Base-by-base conservation (phyloP, 306 rosid species). In the Glycine latifolia region DNA sequence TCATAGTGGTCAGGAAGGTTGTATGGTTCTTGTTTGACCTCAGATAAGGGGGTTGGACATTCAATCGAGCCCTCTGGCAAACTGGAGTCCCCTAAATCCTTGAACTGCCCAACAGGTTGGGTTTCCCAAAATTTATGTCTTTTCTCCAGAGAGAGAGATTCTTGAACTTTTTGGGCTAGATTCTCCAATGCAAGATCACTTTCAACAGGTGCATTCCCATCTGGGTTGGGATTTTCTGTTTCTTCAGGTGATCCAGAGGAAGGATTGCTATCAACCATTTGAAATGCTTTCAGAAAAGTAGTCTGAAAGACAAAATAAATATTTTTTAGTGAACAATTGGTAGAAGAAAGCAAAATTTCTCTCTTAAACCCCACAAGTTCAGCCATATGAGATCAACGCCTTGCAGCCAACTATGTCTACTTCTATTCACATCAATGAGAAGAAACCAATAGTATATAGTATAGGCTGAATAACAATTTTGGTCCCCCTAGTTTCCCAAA, bases 81-180 rank as follows among this genome's bases (percentile, higher is more conserved):
- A 83, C 90, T 81, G 16, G 89, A 43, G 80, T 92, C 86, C 43
- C 92, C 97, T 8, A 86, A 17, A 67, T 95, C 98, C 89, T 89
- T 95, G 78, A 91, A 95, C 80, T 95, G 98, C 76, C 98, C 97
- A 48, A 95, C 98, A 6, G 98, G 98, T 79, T 95, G 98, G 59
- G 97, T 92, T 85, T 95, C 98, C 98, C 98, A 95, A 80, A 95
- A 95, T 65, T 87, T 84, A 81, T 95, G 98, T 31, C 79, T 89
- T 74, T 87, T 88, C 35, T 90, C 91, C 68, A 88, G 80, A 11
- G 98, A 89, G 74, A 91, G 90, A 4, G 97, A 91, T 54, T 92
- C 95, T 76, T 90, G 97, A 73, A 91, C 85, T 81, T 90, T 91
- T 60, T 83, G 88, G 5, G 87, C 86, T 59, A 90, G 72, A 61